A percentile compares a stretch with the other conserved stretches of the same genome.
Evolutionary conservation across 2,329 filamentous ascomycete genomes (phyloP).

Genomic region (Sporothrix curviconia): DNA sequence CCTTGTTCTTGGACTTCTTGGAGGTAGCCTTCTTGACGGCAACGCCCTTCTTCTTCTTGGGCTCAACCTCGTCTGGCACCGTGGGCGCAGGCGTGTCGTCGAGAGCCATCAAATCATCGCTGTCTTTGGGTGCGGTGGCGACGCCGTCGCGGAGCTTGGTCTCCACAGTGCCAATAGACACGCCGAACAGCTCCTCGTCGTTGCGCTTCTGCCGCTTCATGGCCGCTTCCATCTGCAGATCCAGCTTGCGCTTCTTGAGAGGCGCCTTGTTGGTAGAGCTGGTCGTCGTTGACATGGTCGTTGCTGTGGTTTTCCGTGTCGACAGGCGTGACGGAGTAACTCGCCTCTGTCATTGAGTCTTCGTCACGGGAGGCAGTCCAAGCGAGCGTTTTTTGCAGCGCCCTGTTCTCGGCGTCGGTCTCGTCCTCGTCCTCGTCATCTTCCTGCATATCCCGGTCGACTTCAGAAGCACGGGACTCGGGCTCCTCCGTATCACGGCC

Average conservation of each 20-base stretch:
- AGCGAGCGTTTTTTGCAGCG: slow-evolving; percentile 49
- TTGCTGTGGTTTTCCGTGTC: slow-evolving; percentile 1
- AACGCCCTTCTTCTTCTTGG: slow-evolving; percentile 31
- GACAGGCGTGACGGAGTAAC: slow-evolving; percentile 42
- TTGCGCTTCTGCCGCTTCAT: slow-evolving; percentile 74
- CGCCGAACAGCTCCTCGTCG: slow-evolving; percentile 70
- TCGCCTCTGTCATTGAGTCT: slow-evolving; percentile 65
- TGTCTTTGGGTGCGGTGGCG: slow-evolving; percentile 32
- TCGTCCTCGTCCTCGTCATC: slow-evolving; percentile 36
- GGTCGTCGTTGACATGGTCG: neutral
- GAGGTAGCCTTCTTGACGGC: slow-evolving; percentile 38
- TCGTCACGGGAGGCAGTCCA: slow-evolving; percentile 48
- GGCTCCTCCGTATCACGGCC: slow-evolving; percentile 61
- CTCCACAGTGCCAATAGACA: slow-evolving; percentile 50
- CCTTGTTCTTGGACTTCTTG: slow-evolving; percentile 70
- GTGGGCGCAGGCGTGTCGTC: slow-evolving; percentile 39
- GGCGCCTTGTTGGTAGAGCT: slow-evolving; percentile 21
- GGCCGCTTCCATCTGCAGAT: slow-evolving; percentile 59
- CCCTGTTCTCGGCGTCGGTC: slow-evolving; percentile 64
- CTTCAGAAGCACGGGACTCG: slow-evolving; percentile 47
- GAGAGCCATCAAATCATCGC: slow-evolving; percentile 43
- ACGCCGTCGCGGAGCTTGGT: slow-evolving; percentile 45
- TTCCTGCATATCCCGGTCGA: slow-evolving; percentile 5
- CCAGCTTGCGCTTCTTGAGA: slow-evolving; percentile 67
- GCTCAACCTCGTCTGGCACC: slow-evolving; percentile 28